Evolutionary conservation across 495 filamentous ascomycete genomes (phyloP).

Genomic region (Penicillium crystallinum): DNA sequence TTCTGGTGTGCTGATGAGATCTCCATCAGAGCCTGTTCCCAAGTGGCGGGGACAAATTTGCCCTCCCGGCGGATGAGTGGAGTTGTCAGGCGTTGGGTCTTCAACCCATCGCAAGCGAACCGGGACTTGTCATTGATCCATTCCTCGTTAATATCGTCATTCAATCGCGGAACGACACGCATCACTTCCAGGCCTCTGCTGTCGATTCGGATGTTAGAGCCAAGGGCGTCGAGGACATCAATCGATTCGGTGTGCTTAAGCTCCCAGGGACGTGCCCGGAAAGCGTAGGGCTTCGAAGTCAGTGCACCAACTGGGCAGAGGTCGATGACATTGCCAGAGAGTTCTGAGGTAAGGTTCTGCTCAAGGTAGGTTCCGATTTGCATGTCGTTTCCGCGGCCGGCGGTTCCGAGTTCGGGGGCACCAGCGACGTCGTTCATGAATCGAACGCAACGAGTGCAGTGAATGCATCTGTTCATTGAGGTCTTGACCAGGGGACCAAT

Average conservation of each 20-base stretch:
- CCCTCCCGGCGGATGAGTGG: conserved; percentile 83
- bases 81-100: conserved; percentile 88
- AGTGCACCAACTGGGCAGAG: conserved; percentile 95
- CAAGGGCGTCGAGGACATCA: conserved; percentile 87
- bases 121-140: conserved; percentile 99
- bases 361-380: conserved; percentile 98
- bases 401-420: conserved; percentile 88
- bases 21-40: conserved; percentile 89
- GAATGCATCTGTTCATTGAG: conserved; percentile 99
- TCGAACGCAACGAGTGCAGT: conserved; percentile 95
- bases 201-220: conserved; percentile 91
- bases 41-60: conserved; percentile 83
- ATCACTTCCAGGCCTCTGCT: conserved; percentile 93
- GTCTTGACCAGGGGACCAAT: conserved; percentile 98
- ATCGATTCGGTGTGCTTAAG: conserved; percentile 88
- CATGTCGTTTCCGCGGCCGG: conserved; percentile 91
- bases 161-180: conserved; percentile 85
- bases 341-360: conserved; percentile 80
- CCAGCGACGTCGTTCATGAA: conserved; percentile 97
- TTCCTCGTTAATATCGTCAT: conserved; percentile 97
- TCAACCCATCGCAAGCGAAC: conserved; percentile 95
- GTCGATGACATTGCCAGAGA: conserved; percentile 97
- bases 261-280: conserved; percentile 95
- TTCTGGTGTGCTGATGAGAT: conserved; percentile 71
- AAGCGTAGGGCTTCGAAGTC: conserved; percentile 95